Conservation (phyloP, 345 rosid species). For the Boechera retrofracta region DNA sequence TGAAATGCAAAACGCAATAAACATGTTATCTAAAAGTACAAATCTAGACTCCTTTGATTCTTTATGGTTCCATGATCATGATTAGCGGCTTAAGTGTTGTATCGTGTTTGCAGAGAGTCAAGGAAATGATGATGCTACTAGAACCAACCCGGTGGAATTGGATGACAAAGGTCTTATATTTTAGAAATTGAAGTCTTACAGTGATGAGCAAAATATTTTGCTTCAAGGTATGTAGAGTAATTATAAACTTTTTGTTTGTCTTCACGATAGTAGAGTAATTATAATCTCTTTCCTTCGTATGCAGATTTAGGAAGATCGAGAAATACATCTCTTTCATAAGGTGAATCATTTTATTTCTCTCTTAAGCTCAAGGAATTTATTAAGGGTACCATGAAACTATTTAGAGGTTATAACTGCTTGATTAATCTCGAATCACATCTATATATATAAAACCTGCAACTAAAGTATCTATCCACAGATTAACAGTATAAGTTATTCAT, state of each 20-base stretch:
- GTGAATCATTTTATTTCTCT: too few relatives aligned
- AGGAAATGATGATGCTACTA: slow-evolving; percentile 69
- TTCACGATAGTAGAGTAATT: background rate
- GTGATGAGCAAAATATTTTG: slow-evolving; percentile 51
- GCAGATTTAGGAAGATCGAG: slow-evolving; percentile 52
- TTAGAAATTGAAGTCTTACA: slow-evolving; percentile 65
- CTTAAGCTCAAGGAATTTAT: too few relatives aligned
- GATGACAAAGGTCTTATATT: slow-evolving; percentile 60
- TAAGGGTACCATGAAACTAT: too few relatives aligned
- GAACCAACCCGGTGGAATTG: slow-evolving; percentile 59
- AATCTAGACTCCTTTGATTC: slow-evolving; percentile 10
- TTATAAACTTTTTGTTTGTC: background rate
- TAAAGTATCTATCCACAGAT: too few relatives aligned
- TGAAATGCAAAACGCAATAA: slow-evolving; percentile 54
- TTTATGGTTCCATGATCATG: background rate
- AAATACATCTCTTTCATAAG: too few relatives aligned
- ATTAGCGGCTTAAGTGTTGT: background rate
- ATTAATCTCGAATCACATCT: too few relatives aligned
- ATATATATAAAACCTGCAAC: too few relatives aligned
- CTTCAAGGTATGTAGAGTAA: slow-evolving; percentile 65
- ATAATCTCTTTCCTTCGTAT: slow-evolving; percentile 8
- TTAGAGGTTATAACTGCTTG: too few relatives aligned
- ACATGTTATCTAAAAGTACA: slow-evolving; percentile 54
- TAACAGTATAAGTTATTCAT: too few relatives aligned
- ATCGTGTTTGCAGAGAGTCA: slow-evolving; percentile 46